These are phyloP conservation scores for Aspergillus spinulosporus DNA, from an alignment of 2,329 filamentous ascomycete species.

Conservation along the genomic window DNA sequence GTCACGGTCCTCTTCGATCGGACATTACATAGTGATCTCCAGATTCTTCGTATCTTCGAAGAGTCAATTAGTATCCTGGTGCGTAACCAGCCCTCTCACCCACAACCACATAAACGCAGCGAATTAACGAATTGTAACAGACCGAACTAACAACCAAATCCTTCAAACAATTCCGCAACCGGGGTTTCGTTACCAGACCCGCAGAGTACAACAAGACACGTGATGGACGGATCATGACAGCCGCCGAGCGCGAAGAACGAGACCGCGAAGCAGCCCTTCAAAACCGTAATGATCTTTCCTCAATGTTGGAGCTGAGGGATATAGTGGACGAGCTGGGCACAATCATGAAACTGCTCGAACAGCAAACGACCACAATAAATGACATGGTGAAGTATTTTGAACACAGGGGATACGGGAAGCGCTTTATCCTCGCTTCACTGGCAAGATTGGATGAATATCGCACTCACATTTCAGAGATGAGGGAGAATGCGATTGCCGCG, in stretches of 20 bases:
- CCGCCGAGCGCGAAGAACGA: constrained; percentile 44
- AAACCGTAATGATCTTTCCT: constrained; percentile 64
- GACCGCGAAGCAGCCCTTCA: constrained; percentile 54
- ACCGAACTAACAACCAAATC: constrained; percentile 64
- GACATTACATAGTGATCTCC: constrained; percentile 61
- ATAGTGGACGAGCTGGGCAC: constrained; percentile 65
- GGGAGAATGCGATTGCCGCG: constrained; percentile 57
- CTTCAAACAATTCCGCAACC: constrained; percentile 62
- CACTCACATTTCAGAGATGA: constrained; percentile 58
- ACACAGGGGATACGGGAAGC: constrained; percentile 44
- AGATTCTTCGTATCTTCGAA: constrained; percentile 66
- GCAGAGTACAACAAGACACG: constrained; percentile 32
- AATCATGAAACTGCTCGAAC: constrained; percentile 58
- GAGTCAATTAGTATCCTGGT: constrained; percentile 66
- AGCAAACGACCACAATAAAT: constrained; percentile 55
- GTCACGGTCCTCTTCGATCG: constrained; percentile 63
- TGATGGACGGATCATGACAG: constrained; percentile 34
- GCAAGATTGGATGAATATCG: constrained; percentile 57
- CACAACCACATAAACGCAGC: background rate
- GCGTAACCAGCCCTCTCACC: constrained; percentile 14
- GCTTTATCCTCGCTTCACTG: constrained; percentile 56
- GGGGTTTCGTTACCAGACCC: constrained; percentile 53
- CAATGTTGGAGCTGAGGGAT: constrained; percentile 62
- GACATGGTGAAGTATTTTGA: constrained; percentile 38
- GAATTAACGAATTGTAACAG: constrained; percentile 33